A percentile compares a stretch with the other conserved stretches of the same genome.
Evolutionary conservation across 768 basidiomycete species (phyloP).

Genomic region (Pseudohyphozyma bogoriensis): DNA sequence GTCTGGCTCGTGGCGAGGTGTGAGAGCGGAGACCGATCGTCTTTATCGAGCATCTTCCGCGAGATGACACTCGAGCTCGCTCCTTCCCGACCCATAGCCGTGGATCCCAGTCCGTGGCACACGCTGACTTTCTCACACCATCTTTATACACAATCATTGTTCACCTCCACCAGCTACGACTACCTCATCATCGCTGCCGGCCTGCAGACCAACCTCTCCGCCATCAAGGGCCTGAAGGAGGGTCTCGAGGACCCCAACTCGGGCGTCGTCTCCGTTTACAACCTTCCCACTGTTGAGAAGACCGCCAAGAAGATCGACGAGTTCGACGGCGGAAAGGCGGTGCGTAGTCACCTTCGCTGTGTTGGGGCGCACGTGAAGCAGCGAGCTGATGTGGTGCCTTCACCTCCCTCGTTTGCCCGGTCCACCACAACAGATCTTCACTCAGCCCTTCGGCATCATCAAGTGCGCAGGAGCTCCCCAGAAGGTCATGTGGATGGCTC

Average conservation of each 20-base stretch:
- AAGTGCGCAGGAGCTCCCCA: slow-evolving; percentile 62
- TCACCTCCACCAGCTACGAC: slow-evolving; percentile 65
- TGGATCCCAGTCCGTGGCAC: too few relatives aligned
- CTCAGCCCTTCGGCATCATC: slow-evolving; percentile 81
- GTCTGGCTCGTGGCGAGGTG: too few relatives aligned
- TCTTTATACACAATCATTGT: too few relatives aligned
- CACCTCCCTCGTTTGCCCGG: too few relatives aligned
- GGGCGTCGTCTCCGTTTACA: slow-evolving; percentile 86
- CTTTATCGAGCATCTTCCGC: neutral
- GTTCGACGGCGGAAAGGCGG: slow-evolving; percentile 63
- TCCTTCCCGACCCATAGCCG: too few relatives aligned
- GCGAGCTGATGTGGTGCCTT: too few relatives aligned
- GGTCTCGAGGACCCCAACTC: slow-evolving; percentile 68
- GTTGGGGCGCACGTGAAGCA: too few relatives aligned
- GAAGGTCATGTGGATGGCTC: slow-evolving; percentile 51
- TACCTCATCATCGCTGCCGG: slow-evolving; percentile 80
- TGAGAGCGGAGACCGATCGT: too few relatives aligned
- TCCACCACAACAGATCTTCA: slow-evolving; percentile 55
- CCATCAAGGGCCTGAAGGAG: slow-evolving; percentile 58
- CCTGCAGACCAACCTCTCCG: slow-evolving; percentile 72
- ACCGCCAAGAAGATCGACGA: slow-evolving; percentile 71
- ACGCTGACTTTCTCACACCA: too few relatives aligned
- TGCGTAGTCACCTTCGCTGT: neutral
- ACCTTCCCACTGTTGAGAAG: slow-evolving; percentile 80
- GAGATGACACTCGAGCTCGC: neutral